These are phyloP conservation scores for Buxus sempervirens DNA, from an alignment of 164 flowering plant species.

Conservation along the genomic window DNA sequence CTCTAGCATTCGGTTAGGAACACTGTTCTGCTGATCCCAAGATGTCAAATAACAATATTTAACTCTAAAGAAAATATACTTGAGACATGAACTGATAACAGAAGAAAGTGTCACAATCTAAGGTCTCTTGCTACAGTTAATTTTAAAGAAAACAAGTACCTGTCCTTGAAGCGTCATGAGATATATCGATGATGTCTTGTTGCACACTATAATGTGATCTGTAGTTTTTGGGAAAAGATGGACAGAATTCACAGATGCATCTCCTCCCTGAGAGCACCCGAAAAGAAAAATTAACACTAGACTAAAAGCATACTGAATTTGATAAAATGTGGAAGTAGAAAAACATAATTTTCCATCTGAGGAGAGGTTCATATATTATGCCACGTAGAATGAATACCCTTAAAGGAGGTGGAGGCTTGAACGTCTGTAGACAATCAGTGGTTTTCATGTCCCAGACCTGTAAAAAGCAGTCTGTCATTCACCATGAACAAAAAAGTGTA, in stretches of 20 bases:
- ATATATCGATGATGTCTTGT: constrained; percentile 91
- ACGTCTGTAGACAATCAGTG: constrained; percentile 90
- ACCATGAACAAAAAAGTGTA: neutral
- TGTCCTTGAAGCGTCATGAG: constrained; percentile 99
- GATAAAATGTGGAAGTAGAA: neutral
- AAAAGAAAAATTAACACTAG: constrained; percentile 9
- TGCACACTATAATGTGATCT: constrained; percentile 90
- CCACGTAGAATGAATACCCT: constrained; percentile 58
- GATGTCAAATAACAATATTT: neutral
- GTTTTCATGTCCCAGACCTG: constrained; percentile 97
- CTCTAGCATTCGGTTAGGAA: neutral
- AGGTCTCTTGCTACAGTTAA: neutral
- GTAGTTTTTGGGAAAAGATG: constrained; percentile 89
- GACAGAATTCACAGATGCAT: constrained; percentile 94
- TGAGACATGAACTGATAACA: neutral
- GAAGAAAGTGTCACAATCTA: neutral
- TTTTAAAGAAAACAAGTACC: constrained; percentile 37
- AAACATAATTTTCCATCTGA: neutral
- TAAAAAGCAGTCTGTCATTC: constrained; percentile 7
- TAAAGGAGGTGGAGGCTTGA: constrained; percentile 95
- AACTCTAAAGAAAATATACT: neutral
- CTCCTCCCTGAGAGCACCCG: constrained; percentile 82
- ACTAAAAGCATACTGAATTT: neutral
- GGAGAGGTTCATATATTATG: constrained; percentile 6
- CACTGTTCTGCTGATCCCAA: neutral